Percentiles rank a stretch among this genome's conserved stretches.
Conservation (phyloP, 306 rosid genomes). For the Pachyrhizus erosus region DNA sequence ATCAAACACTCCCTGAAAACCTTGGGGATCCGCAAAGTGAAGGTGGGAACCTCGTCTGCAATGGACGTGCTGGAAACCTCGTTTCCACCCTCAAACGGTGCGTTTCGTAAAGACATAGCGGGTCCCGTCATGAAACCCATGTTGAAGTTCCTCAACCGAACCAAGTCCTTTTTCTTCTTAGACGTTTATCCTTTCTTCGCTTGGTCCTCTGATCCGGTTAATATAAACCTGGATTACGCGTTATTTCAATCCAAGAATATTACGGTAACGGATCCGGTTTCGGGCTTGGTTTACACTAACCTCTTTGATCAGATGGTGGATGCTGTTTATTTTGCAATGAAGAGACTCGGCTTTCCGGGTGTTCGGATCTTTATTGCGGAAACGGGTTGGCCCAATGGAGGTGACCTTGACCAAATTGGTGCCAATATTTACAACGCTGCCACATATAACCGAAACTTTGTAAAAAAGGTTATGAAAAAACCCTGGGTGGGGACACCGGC, state of each 20-base stretch:
- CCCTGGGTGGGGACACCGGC: slow-evolving; percentile 75
- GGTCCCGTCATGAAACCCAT: slow-evolving; percentile 58
- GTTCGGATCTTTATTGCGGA: slow-evolving; percentile 73
- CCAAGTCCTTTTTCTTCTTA: slow-evolving; percentile 78
- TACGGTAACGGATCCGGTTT: slow-evolving; percentile 61
- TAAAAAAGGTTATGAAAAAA: slow-evolving; percentile 54
- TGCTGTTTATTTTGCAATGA: slow-evolving; percentile 74
- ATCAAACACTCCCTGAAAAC: slow-evolving; percentile 52
- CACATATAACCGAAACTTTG: slow-evolving; percentile 67
- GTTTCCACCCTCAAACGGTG: slow-evolving; percentile 76
- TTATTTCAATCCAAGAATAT: slow-evolving; percentile 51
- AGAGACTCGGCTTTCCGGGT: slow-evolving; percentile 63
- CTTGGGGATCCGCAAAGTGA: slow-evolving; percentile 54
- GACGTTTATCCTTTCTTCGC: slow-evolving; percentile 77
- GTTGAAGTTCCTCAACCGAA: slow-evolving; percentile 61
- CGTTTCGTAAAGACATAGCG: slow-evolving; percentile 65
- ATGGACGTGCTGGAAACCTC: slow-evolving; percentile 69
- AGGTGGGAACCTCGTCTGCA: slow-evolving; percentile 73
- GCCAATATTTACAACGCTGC: slow-evolving; percentile 79
- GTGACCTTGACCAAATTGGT: slow-evolving; percentile 81
- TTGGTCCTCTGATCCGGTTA: slow-evolving; percentile 60
- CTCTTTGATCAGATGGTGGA: slow-evolving; percentile 87
- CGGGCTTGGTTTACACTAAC: slow-evolving; percentile 67
- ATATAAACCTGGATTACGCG: slow-evolving; percentile 65
- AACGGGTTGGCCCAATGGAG: slow-evolving; percentile 92